These are phyloP conservation scores for Forsythia viridissima DNA, from an alignment of 257 asterid species.

Conservation along the genomic window DNA sequence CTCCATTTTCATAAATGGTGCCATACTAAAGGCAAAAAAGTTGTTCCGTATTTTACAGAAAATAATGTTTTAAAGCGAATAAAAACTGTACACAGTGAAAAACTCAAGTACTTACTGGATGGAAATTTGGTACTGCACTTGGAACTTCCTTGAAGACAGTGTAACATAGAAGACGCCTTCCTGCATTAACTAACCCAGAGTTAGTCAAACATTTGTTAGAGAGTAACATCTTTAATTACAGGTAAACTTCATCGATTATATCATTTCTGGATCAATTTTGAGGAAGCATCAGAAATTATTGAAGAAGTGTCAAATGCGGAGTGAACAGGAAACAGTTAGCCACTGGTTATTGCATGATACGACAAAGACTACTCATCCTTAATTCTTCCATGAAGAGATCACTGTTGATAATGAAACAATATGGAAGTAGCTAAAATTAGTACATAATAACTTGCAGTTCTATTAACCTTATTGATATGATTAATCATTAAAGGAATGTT, in stretches of 20 bases:
- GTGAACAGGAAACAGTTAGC: not conserved
- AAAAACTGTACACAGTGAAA: not conserved
- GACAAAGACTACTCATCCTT: not conserved
- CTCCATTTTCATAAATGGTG: not conserved
- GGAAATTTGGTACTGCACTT: constrained; percentile 39
- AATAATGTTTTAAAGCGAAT: not conserved
- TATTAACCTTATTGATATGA: not conserved
- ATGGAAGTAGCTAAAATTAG: not conserved
- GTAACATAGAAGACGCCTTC: constrained; percentile 39
- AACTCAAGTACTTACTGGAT: constrained; percentile 36
- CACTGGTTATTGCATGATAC: not conserved
- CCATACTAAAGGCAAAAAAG: not conserved
- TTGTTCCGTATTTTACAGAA: not conserved
- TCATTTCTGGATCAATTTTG: not conserved
- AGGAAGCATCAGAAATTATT: not conserved
- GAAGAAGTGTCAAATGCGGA: not conserved
- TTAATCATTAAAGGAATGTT: not conserved
- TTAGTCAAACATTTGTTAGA: not conserved
- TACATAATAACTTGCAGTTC: not conserved
- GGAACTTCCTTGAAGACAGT: constrained; percentile 43
- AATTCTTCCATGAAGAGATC: not conserved
- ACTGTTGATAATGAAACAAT: not conserved
- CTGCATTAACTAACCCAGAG: constrained; percentile 33
- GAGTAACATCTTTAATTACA: not conserved
- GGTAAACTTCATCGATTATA: no score